phyloP scores from a whole-genome alignment of 2,329 filamentous ascomycete species.

The Fusarium stilboides region DNA sequence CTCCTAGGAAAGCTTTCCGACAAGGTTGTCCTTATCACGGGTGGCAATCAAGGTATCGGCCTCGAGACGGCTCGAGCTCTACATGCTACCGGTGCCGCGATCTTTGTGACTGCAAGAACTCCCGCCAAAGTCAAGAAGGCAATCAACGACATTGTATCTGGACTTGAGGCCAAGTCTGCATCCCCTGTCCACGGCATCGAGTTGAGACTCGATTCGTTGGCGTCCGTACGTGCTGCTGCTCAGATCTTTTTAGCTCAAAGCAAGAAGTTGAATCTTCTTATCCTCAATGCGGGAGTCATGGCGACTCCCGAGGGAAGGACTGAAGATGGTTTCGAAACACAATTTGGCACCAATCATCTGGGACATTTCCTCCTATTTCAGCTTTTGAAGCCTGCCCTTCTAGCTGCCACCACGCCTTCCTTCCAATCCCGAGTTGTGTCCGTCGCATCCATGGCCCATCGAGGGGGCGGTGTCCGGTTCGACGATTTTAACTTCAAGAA shows the following conservation, averaged over 20 bases:
- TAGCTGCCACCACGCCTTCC: slow-evolving; percentile 55
- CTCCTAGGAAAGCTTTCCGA: neutral
- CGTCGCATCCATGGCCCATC: slow-evolving; percentile 61
- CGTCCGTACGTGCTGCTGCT: slow-evolving; percentile 5
- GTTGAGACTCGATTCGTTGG: slow-evolving; percentile 14
- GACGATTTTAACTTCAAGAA: slow-evolving; percentile 38
- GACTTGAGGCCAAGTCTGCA: neutral
- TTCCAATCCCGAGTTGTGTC: slow-evolving; percentile 64
- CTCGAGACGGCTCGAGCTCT: slow-evolving; percentile 19
- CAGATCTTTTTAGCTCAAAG: neutral
- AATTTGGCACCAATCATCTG: slow-evolving; percentile 50
- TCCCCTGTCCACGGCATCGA: neutral
- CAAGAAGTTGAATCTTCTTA: slow-evolving; percentile 2
- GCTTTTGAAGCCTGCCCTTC: slow-evolving; percentile 60
- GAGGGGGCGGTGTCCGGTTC: slow-evolving; percentile 13
- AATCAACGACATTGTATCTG: slow-evolving; percentile 1
- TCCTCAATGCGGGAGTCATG: slow-evolving; percentile 32
- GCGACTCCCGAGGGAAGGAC: slow-evolving; percentile 26
- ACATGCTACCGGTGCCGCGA: slow-evolving; percentile 10
- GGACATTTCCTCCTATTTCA: slow-evolving; percentile 50
- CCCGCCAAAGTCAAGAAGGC: slow-evolving; percentile 12
- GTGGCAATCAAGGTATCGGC: slow-evolving; percentile 20
- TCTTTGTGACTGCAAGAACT: slow-evolving; percentile 21
- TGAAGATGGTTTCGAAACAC: slow-evolving; percentile 42
- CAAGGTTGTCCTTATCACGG: slow-evolving; percentile 20